Evolutionary conservation across 202 grass and related monocot species (phyloP), one percentile per base, ranked within the genome.

Genomic region (Hordeum pubiflorum): DNA sequence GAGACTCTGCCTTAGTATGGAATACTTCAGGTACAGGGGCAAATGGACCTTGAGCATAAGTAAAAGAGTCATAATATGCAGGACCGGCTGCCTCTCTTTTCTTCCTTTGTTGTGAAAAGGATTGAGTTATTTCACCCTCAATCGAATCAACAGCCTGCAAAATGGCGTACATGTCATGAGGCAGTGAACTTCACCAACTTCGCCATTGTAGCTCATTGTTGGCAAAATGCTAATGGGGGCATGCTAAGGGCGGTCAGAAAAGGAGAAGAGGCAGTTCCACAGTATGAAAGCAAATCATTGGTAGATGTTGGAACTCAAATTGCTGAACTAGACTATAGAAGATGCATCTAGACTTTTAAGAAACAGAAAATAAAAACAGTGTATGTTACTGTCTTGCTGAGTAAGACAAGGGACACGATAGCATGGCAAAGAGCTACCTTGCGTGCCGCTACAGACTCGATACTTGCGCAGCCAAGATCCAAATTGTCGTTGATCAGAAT

Each of bases 391-490:
- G 46, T 50, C 46, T 70, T 71, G 54, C 55, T 78, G 40, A 50
- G 68, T 27, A 72, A 74, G 26, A 38, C 20, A 39, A 71, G 44
- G 37, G 15, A 65, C 17, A 84, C 15, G 41, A 55, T 31, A 76
- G 65, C 9, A 75, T 72, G 61, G 46, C 29, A 86, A 44, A 60
- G 38, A 77, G 82, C 3, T 79, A 96, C 93, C 93, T 96, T 88
- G 58, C 87, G 81, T 12, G 80, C 83, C 22, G 89, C 93, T 44
- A 92, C 93, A 59, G 82, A 79, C 82, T 92, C 93, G 77, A 96
- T 96, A 71, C 90, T 75, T 75, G 89, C 93, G 79, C 93, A 96
- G 23, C 89, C 87, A 82, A 92, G 93, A 90, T 96, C 93, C 68
- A 96, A 86, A 88, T 96, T 88, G 83, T 96, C 93, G 1, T 81